Evolutionary conservation across 2,329 filamentous ascomycete genomes (phyloP).

Genomic region (Beauveria varroae): DNA sequence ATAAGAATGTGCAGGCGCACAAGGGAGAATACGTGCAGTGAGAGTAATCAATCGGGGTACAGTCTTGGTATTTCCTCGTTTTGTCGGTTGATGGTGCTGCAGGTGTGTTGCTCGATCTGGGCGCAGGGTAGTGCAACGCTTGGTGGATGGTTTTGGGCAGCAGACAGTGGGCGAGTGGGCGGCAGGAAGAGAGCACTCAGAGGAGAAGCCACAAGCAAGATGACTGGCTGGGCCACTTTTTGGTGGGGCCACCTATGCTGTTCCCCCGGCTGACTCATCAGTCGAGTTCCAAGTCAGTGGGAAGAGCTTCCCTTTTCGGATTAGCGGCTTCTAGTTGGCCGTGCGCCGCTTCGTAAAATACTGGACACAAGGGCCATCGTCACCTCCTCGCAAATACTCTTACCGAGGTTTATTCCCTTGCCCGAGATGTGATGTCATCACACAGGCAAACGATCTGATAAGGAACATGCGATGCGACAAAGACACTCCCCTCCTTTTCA

Average conservation of each 20-base stretch:
- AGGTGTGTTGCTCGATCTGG: constrained; percentile 10
- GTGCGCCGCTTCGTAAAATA: background rate
- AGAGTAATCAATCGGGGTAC: background rate
- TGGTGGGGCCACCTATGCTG: background rate
- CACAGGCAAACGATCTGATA: constrained; percentile 7
- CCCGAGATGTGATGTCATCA: background rate
- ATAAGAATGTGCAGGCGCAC: constrained; percentile 2
- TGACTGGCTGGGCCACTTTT: background rate
- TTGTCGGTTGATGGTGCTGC: constrained; percentile 6
- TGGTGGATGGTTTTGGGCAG: background rate
- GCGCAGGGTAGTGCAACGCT: constrained; percentile 9
- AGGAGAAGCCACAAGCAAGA: background rate
- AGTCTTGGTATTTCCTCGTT: background rate
- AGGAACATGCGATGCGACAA: background rate
- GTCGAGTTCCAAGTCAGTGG: background rate
- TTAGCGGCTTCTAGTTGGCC: background rate
- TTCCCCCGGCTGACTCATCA: background rate
- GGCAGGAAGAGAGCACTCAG: constrained; percentile 1
- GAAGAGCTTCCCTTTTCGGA: background rate
- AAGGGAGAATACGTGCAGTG: background rate
- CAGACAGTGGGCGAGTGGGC: background rate
- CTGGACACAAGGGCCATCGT: background rate
- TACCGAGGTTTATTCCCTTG: background rate
- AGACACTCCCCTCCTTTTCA: background rate
- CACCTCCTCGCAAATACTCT: background rate